Evolutionary conservation across 1,139 yeast genomes (phyloP).

Genomic region (Schwanniomyces etchellsii): DNA sequence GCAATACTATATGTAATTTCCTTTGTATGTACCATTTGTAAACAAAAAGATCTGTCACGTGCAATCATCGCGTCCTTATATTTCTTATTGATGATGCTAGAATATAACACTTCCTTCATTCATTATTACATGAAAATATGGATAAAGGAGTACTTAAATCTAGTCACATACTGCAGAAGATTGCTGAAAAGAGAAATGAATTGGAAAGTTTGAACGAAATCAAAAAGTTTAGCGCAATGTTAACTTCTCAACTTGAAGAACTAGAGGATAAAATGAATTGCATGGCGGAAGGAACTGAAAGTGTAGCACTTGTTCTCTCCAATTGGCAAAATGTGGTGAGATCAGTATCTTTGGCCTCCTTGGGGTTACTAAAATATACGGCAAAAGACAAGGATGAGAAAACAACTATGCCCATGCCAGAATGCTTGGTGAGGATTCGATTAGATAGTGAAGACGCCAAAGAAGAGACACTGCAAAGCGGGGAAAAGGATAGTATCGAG

Average conservation of each 20-base stretch:
- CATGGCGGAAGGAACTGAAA: slow-evolving; percentile 54
- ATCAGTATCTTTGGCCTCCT: slow-evolving; percentile 63
- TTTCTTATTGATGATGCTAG: too few relatives aligned
- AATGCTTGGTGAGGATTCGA: slow-evolving; percentile 63
- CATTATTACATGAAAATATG: too few relatives aligned
- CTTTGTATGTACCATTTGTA: too few relatives aligned
- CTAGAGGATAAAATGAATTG: slow-evolving; percentile 44
- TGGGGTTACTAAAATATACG: slow-evolving; percentile 46
- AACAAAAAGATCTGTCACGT: too few relatives aligned
- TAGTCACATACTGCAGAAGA: slow-evolving; percentile 21
- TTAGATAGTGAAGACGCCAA: slow-evolving; percentile 26
- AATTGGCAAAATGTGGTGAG: slow-evolving; percentile 70
- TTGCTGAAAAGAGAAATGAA: slow-evolving; percentile 46
- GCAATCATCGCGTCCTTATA: too few relatives aligned
- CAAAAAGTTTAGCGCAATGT: slow-evolving; percentile 38
- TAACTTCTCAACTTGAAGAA: slow-evolving; percentile 44
- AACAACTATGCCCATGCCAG: slow-evolving; percentile 28
- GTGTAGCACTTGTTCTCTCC: slow-evolving; percentile 49
- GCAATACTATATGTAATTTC: too few relatives aligned
- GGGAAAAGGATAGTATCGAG: slow-evolving; percentile 2
- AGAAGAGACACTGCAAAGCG: slow-evolving; percentile 6
- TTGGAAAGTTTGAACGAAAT: slow-evolving; percentile 47
- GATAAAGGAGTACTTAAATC: slow-evolving; percentile 6
- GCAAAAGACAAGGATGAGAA: slow-evolving; percentile 47
- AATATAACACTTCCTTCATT: too few relatives aligned